Evolutionary conservation across 176 grass and related monocot genomes (phyloP).

Genomic region (Juncus inflexus): DNA sequence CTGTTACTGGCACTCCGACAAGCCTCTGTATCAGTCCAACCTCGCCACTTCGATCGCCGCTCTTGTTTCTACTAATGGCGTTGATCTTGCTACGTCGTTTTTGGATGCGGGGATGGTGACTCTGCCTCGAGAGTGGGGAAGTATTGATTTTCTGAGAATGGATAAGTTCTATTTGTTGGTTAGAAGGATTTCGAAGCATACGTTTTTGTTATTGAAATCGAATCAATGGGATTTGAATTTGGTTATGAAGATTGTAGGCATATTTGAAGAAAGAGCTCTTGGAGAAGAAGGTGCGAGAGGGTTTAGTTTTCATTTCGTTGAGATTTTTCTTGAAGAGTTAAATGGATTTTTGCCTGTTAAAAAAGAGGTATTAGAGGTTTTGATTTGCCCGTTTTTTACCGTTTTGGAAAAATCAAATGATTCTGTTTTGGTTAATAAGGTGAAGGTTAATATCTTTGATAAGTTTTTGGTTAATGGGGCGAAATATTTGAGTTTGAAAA

Average conservation of each 20-base stretch:
- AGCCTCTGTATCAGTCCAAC: constrained; percentile 52
- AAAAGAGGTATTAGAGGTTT: constrained; percentile 27
- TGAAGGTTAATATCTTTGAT: constrained; percentile 56
- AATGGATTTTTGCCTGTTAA: constrained; percentile 50
- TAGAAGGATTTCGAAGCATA: constrained; percentile 62
- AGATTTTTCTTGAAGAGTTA: constrained; percentile 78
- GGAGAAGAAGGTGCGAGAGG: constrained; percentile 42
- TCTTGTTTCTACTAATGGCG: constrained; percentile 36
- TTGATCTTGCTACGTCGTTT: constrained; percentile 43
- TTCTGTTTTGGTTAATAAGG: constrained; percentile 67
- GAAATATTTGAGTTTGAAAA: constrained; percentile 40
- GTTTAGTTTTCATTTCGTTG: constrained; percentile 69
- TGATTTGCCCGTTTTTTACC: constrained; percentile 59
- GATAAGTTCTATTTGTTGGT: constrained; percentile 98
- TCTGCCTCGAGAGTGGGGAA: constrained; percentile 76
- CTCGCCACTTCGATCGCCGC: constrained; percentile 66
- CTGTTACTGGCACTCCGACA: constrained; percentile 97
- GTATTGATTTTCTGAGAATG: constrained; percentile 82
- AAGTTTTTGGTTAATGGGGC: constrained; percentile 43
- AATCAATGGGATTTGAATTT: constrained; percentile 41
- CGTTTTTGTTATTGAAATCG: constrained; percentile 51
- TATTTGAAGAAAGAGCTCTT: constrained; percentile 49
- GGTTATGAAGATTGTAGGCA: constrained; percentile 28
- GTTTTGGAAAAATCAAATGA: constrained; percentile 58
- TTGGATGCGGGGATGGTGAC: constrained; percentile 61